Base-by-base conservation (phyloP, 2,329 filamentous ascomycete species). In the Beauveria brongniartii region DNA sequence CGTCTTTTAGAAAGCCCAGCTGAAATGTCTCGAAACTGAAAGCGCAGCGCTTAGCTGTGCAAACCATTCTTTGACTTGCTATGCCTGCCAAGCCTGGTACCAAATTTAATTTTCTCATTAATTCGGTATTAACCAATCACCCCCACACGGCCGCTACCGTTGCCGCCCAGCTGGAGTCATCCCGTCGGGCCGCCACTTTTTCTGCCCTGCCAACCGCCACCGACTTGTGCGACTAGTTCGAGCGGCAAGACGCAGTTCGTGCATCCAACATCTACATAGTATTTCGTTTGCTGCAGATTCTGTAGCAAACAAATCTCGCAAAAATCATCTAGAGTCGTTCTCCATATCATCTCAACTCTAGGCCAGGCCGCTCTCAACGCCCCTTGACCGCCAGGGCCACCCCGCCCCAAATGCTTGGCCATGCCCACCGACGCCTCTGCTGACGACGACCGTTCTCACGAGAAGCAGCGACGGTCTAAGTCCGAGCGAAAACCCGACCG, bases 351-450 rank as follows among this genome's bases (percentile, higher is more conserved):
- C 20, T 41, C 24, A n/a, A 30, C 16, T n/a, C 41, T 20, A 12
- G 20, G 16, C 26, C 26, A 47, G 40, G 16, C 46, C 47, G 55
- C 46, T 24, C 34, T 48, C 47, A 41, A 54, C 30, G 37, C 8
- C 22, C 55, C 20, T 37, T 34, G 40, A 46, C 47, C 20, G 20
- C 47, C 47, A 24, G 24, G 30, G 51, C 30, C 41, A 55, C 58
- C 58, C 56, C 58, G 51, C 58, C 51, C 44, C 57, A 55, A 52
- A 67, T 67, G 65, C 61, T 56, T 61, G 55, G 61, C 66, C 64
- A 78, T 78, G 75, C 72, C 75, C 55, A 70, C 73, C 65, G 74
- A 75, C 62, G 67, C 69, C 64, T 66, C 69, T 55, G 67, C 70
- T 57, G 70, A 70, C 65, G 69, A 73, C 63, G 72, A 75, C 64